Evolutionary conservation across 192 early-diverging fungal genomes (phyloP), one percentile per base, ranked within the genome.

Genomic region (Umbelopsis sp.): DNA sequence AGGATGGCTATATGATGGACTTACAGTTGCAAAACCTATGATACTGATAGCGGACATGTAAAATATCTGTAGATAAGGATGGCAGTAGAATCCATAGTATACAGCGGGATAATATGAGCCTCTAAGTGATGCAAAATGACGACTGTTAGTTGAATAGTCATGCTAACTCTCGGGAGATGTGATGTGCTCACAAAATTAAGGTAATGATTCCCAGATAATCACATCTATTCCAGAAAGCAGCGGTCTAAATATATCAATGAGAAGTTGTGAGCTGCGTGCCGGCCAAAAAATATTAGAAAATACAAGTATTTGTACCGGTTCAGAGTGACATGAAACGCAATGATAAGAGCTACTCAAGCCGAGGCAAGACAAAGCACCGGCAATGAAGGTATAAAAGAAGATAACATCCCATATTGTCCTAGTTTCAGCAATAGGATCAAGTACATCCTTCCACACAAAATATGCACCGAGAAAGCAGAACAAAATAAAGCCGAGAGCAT

Each of bases 191-290:
- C 71, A 91, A 85, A 58, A 94, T 95, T 48, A 96, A 82, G 20
- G 86, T 74, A 25, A 94, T 92, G 69, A 97, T 98, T 13, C 95
- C 95, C 21, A 92, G 84, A 85, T 96, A 98, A 78, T 97, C 96
- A 66, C 92, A 92, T 74, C 93, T 88, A 83, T 95, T 98, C 91
- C 92, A 95, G 4, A 76, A 75, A 64, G 78, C 79, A 64, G 86
- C 83, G 25, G 93, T 87, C 74, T 85, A 64, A 20, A 53, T 27
- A 20, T 2, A 33, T 23, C 23, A 68, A 69, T 4, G 5, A 41
- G 5, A 41, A 10, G 5, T 41, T 10, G 37, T 41, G 37, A 41
- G 37, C 10, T 41, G 37, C 10, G 37, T 41, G 37, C 6, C 27
- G 27, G 10, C 37, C 37, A 41, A 10, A 41, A 41, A 41, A 0